A percentile compares a stretch with the other conserved stretches of the same genome.
These are phyloP conservation scores for Erysimum pusillum DNA, from an alignment of 441 rosid genomes.

Conservation along the genomic window DNA sequence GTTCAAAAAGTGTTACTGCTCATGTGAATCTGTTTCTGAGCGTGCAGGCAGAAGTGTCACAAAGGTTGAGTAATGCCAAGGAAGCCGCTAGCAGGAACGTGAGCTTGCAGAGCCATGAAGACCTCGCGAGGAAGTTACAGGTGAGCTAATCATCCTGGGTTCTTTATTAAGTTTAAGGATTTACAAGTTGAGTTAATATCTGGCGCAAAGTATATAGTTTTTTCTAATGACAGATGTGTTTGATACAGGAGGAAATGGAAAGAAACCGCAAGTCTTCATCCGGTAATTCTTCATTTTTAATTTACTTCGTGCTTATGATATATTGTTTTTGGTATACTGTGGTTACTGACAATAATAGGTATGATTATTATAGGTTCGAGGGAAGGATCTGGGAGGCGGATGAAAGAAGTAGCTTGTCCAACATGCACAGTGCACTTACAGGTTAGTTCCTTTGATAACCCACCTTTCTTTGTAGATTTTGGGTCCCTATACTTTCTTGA, in stretches of 20 bases:
- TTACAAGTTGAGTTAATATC: background rate
- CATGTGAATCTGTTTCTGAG: conserved; percentile 22
- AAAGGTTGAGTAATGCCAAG: conserved; percentile 86
- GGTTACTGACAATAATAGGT: conserved; percentile 11
- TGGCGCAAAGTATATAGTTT: background rate
- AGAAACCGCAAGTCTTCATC: conserved; percentile 78
- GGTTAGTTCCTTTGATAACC: conserved; percentile 54
- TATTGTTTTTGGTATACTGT: conserved; percentile 16
- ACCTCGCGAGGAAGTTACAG: conserved; percentile 96
- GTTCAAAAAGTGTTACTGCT: background rate
- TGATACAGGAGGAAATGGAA: conserved; percentile 96
- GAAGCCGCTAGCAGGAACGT: conserved; percentile 75
- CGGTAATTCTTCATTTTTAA: conserved; percentile 52
- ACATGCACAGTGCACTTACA: conserved; percentile 97
- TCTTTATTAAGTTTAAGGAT: conserved; percentile 6
- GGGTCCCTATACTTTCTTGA: background rate
- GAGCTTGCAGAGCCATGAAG: conserved; percentile 83
- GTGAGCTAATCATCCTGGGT: conserved; percentile 45
- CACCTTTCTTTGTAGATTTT: conserved; percentile 17
- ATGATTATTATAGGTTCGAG: conserved; percentile 60
- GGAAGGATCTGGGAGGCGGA: conserved; percentile 81
- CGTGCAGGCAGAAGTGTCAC: conserved; percentile 91
- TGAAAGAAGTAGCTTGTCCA: conserved; percentile 98
- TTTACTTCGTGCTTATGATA: conserved; percentile 12
- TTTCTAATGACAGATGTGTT: conserved; percentile 42